Evolutionary conservation across 345 rosid genomes (phyloP).

Genomic region (Luvunga scandens): DNA sequence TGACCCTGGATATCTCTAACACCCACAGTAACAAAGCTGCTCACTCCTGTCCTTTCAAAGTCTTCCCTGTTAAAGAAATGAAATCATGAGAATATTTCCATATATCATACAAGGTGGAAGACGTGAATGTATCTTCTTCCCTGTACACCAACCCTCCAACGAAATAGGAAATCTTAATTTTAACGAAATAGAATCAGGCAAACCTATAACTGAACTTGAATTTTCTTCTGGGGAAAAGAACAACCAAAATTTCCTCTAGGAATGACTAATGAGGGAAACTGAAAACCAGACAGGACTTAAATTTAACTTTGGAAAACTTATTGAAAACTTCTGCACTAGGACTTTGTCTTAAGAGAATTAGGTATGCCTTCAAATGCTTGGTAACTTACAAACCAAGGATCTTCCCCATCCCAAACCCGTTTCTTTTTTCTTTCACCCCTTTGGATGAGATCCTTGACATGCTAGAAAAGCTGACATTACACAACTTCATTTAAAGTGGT

Average conservation of each 20-base stretch:
- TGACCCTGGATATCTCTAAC: constrained; percentile 90
- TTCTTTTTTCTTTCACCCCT: background rate
- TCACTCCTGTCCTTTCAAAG: constrained; percentile 74
- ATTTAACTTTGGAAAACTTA: background rate
- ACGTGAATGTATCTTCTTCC: background rate
- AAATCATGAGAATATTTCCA: background rate
- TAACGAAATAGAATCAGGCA: background rate
- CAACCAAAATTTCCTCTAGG: background rate
- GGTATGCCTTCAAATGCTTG: background rate
- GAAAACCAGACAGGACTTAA: background rate
- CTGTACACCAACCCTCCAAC: background rate
- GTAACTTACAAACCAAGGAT: background rate
- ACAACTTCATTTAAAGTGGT: background rate
- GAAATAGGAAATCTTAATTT: background rate
- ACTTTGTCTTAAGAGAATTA: background rate
- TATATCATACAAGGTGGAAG: background rate
- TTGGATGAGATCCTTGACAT: background rate
- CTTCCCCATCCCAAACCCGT: background rate
- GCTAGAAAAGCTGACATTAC: background rate
- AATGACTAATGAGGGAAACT: background rate
- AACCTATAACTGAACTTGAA: background rate
- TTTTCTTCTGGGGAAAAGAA: background rate
- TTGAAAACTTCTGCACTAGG: background rate
- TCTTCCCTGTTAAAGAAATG: constrained; percentile 57
- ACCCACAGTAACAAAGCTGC: constrained; percentile 68